phyloP scores from a whole-genome alignment of 2,329 filamentous ascomycete genomes.

The Zalaria sp. region DNA sequence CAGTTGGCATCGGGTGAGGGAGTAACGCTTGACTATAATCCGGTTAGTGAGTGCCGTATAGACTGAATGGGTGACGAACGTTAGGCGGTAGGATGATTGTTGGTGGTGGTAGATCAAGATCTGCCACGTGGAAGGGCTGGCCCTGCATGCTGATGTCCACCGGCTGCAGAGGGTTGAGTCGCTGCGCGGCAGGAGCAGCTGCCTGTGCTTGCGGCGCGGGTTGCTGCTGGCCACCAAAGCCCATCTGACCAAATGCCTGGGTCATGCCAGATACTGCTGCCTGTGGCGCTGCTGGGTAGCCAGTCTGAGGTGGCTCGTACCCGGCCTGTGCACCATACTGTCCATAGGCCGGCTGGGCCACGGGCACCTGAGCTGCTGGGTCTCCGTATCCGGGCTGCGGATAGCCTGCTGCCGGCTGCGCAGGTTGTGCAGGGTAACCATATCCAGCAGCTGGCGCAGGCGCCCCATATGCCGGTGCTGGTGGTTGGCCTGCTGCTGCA shows the following conservation, averaged over 20 bases:
- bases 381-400: conserved; percentile 15
- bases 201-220: conserved; percentile 36
- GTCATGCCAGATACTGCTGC: conserved; percentile 49
- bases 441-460: conserved; percentile 12
- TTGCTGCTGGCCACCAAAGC: conserved; percentile 36
- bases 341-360: conserved; percentile 17
- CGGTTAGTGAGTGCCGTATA: conserved; percentile 6
- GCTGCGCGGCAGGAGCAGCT: conserved; percentile 35
- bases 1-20: conserved; percentile 86
- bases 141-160: conserved; percentile 65
- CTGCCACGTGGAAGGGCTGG: conserved; percentile 86
- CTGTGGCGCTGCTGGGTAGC: conserved; percentile 41
- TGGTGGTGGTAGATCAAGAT: conserved; percentile 82
- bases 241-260: conserved; percentile 70
- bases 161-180: conserved; percentile 78
- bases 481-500: conserved; percentile 22
- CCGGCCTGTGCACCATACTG: conserved; percentile 38
- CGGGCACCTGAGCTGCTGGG: conserved; percentile 7
- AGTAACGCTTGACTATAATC: conserved; percentile 64
- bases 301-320: conserved; percentile 54
- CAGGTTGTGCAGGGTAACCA: conserved; percentile 15
- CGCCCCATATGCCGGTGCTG: conserved; percentile 39
- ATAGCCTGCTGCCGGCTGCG: conserved; percentile 15
- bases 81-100: conserved; percentile 83
- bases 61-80: conserved; percentile 22